phyloP scores from a whole-genome alignment of 2,329 filamentous ascomycete species.

The Ceratocystis cacaofunesta region DNA sequence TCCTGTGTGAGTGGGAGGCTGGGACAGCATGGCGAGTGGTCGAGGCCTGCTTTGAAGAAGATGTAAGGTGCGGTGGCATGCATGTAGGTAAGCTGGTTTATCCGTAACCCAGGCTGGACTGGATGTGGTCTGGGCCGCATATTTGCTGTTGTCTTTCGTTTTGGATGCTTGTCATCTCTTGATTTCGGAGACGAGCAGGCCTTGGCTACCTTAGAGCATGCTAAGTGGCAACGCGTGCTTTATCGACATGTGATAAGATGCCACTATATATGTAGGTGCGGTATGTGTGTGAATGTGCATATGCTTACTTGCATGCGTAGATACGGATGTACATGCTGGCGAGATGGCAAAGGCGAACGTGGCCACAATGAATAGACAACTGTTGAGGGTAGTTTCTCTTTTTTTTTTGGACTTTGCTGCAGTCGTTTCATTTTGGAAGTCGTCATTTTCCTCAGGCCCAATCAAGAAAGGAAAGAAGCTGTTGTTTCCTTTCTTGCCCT shows the following conservation, averaged over 20 bases:
- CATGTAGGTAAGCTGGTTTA: not conserved
- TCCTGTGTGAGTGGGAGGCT: not conserved
- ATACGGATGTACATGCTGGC: too few species aligned
- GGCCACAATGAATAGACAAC: too few species aligned
- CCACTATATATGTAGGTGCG: too few species aligned
- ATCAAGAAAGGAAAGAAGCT: not conserved
- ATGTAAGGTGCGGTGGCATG: not conserved
- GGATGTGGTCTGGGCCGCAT: not conserved
- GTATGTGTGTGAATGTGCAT: too few species aligned
- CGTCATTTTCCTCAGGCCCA: not conserved
- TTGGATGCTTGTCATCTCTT: too few species aligned
- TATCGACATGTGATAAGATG: too few species aligned
- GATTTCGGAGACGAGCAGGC: not conserved
- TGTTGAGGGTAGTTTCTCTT: not conserved
- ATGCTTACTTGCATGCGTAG: too few species aligned
- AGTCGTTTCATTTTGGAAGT: not conserved
- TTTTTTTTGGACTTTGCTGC: not conserved
- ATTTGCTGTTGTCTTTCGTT: too few species aligned
- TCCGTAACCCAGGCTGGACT: not conserved
- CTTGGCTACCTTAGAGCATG: not conserved
- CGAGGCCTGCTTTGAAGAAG: not conserved
- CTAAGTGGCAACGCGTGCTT: too few species aligned
- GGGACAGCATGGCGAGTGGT: not conserved
- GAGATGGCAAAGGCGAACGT: too few species aligned
- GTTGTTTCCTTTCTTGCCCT: not conserved